A percentile compares a stretch with the other conserved stretches of the same genome.
Conservation (phyloP, 106 monocot genomes). For the Allium sativum region DNA sequence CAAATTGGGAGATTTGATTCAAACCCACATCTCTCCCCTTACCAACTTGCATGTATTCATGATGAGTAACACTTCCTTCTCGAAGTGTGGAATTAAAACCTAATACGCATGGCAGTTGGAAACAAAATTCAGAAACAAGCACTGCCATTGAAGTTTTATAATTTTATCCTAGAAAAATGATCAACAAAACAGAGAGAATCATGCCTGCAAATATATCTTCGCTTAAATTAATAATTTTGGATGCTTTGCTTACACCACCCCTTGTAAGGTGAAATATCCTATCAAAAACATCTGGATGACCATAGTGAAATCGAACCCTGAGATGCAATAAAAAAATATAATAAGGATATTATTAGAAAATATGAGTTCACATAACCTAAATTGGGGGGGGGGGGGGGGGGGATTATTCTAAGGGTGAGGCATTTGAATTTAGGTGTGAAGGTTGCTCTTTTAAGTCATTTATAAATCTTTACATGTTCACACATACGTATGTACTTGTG, state of each 20-base stretch:
- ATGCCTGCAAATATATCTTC: slow-evolving; percentile 92
- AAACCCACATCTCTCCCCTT: slow-evolving; percentile 96
- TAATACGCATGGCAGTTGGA: slow-evolving; percentile 2
- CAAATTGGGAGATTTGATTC: slow-evolving; percentile 92
- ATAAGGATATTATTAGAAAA: neutral
- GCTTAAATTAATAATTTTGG: slow-evolving; percentile 83
- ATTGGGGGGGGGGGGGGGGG: no score
- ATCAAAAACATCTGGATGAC: slow-evolving; percentile 96
- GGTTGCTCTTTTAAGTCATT: no score
- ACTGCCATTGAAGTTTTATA: no score
- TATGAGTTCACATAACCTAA: no score
- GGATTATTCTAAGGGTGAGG: no score
- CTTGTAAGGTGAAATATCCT: slow-evolving; percentile 84
- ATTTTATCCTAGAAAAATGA: no score
- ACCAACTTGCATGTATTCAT: slow-evolving; percentile 94
- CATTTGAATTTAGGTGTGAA: no score
- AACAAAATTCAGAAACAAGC: no score
- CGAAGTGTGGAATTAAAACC: slow-evolving; percentile 93
- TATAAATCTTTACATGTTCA: no score
- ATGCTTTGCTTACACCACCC: slow-evolving; percentile 91
- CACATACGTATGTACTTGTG: no score
- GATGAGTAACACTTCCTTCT: slow-evolving; percentile 88
- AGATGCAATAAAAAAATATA: slow-evolving; percentile 10
- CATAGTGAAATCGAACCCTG: slow-evolving; percentile 98
- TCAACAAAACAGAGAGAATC: neutral